Conservation (phyloP, 2,329 filamentous ascomycete genomes). For the Chrysoporthe deuterocubensis region DNA sequence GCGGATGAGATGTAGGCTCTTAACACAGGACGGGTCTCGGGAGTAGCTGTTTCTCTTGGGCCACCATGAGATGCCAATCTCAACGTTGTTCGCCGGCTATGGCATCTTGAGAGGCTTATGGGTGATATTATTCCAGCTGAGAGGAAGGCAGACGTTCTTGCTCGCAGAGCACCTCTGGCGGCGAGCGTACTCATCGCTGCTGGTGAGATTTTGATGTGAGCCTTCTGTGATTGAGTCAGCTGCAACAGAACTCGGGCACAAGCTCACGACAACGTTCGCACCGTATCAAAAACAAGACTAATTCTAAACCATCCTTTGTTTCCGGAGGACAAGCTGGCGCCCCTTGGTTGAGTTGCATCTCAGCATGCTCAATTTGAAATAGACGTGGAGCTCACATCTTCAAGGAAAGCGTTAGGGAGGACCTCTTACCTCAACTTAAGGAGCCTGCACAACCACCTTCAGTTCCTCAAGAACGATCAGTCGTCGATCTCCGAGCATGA, state of each 20-base stretch:
- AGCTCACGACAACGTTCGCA: background rate
- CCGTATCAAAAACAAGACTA: background rate
- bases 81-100: slow-evolving; percentile 1
- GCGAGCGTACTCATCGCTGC: slow-evolving; percentile 10
- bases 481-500: background rate
- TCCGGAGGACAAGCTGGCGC: background rate
- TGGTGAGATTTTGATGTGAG: background rate
- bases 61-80: background rate
- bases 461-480: too few species aligned
- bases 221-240: background rate
- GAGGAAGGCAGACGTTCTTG: background rate
- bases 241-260: background rate
- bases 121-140: background rate
- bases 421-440: background rate
- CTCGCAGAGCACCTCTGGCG: background rate
- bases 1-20: slow-evolving; percentile 17
- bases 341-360: too few species aligned
- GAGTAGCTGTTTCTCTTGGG: background rate
- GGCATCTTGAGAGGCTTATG: background rate
- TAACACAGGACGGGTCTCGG: background rate
- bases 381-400: background rate
- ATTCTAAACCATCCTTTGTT: background rate
- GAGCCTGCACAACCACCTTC: background rate
- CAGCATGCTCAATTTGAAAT: background rate
- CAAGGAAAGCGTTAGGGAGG: background rate